phyloP scores from a whole-genome alignment of 331 rosid species.

The Arachis monticola region DNA sequence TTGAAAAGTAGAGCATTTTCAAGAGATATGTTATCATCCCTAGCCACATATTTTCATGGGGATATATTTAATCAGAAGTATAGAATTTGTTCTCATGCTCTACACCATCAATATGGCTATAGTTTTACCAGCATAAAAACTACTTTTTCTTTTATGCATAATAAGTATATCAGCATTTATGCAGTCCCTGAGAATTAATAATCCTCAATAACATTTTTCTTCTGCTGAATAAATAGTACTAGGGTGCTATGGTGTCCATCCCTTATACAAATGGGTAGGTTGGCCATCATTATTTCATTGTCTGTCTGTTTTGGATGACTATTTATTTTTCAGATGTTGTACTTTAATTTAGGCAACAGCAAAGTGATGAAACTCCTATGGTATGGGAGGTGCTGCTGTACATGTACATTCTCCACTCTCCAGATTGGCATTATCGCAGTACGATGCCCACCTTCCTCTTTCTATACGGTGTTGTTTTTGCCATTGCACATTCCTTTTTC shows the following conservation, averaged over 20 bases:
- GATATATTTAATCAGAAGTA: conserved; percentile 20
- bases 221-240: conserved; percentile 22
- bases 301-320: conserved; percentile 37
- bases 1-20: conserved; percentile 9
- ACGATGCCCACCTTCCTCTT: conserved; percentile 93
- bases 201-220: conserved; percentile 11
- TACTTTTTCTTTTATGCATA: background rate
- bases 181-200: background rate
- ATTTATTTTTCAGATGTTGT: conserved; percentile 45
- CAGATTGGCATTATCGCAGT: conserved; percentile 92
- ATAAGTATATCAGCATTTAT: background rate
- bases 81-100: background rate
- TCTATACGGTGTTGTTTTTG: conserved; percentile 73
- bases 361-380: conserved; percentile 92
- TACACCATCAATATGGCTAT: background rate
- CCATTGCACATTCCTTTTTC: conserved; percentile 64
- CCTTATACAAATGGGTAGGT: conserved; percentile 28
- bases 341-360: conserved; percentile 75
- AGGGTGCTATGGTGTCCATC: conserved; percentile 3
- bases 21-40: conserved; percentile 14
- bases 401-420: conserved; percentile 87
- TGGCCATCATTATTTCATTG: conserved; percentile 22
- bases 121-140: background rate
- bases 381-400: conserved; percentile 95
- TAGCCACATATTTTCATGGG: conserved; percentile 1